Conservation (phyloP, 495 filamentous ascomycete genomes). For the Penicillium simplicissimum region DNA sequence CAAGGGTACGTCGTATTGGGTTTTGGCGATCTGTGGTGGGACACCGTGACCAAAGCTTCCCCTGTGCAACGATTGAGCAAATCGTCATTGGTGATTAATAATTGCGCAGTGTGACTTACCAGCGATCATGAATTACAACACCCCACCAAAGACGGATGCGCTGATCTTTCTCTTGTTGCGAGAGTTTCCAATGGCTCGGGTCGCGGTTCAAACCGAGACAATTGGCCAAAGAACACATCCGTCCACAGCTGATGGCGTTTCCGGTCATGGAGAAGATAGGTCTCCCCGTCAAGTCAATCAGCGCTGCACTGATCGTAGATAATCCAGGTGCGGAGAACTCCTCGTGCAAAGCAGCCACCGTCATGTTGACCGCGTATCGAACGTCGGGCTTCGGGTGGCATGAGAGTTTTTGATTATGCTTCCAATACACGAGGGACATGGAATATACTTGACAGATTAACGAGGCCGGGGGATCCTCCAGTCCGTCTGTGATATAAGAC, state of each 20-base stretch:
- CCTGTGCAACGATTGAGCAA: constrained; percentile 28
- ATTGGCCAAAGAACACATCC: constrained; percentile 51
- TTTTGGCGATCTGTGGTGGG: constrained; percentile 49
- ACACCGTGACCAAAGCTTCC: constrained; percentile 55
- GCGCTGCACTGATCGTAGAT: constrained; percentile 49
- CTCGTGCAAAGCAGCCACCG: constrained; percentile 52
- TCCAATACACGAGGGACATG: constrained; percentile 54
- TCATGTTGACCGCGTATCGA: constrained; percentile 54
- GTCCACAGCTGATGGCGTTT: constrained; percentile 52
- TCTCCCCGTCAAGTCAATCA: constrained; percentile 51
- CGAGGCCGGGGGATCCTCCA: constrained; percentile 49
- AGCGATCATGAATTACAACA: constrained; percentile 55
- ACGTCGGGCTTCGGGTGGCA: constrained; percentile 51
- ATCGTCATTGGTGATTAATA: not conserved
- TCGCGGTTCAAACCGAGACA: constrained; percentile 54
- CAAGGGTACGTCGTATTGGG: constrained; percentile 56
- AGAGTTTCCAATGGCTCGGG: constrained; percentile 51
- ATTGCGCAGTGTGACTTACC: constrained; percentile 29
- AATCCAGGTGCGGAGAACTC: constrained; percentile 53
- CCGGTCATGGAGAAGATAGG: constrained; percentile 56
- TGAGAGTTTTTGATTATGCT: constrained; percentile 44
- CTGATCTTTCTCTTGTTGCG: constrained; percentile 47
- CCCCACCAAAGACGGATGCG: constrained; percentile 55
- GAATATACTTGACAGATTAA: constrained; percentile 57
- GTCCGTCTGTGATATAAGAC: constrained; percentile 41